Conservation (phyloP, 2,329 filamentous ascomycete genomes). For the Magnaporthales sp. region DNA sequence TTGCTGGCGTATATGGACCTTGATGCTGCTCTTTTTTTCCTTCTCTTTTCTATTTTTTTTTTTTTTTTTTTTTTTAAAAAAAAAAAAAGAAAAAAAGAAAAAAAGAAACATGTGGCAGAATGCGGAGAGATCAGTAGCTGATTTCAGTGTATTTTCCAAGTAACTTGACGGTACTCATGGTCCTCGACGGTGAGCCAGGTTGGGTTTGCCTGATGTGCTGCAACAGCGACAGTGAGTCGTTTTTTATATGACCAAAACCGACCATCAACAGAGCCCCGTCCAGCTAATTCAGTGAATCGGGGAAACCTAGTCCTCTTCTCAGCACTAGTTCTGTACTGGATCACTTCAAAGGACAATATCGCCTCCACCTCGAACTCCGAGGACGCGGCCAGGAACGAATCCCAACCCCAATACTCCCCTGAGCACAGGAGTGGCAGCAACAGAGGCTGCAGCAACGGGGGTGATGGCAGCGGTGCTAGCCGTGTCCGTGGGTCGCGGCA, state of each 20-base stretch:
- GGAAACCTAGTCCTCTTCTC: constrained; percentile 41
- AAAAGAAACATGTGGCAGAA: too few relatives aligned
- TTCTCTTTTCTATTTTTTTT: neutral
- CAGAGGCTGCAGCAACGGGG: neutral
- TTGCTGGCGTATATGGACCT: too few relatives aligned
- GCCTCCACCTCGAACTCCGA: neutral
- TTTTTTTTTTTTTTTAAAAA: neutral
- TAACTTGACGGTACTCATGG: constrained; percentile 50
- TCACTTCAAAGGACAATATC: constrained; percentile 30
- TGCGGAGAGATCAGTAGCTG: too few relatives aligned
- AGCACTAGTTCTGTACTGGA: constrained; percentile 39
- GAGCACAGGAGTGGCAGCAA: neutral
- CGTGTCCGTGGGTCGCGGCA: neutral
- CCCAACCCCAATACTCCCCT: neutral
- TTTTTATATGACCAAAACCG: too few relatives aligned
- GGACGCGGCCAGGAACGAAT: neutral
- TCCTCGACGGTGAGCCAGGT: constrained; percentile 47
- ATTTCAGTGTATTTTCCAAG: constrained; percentile 16
- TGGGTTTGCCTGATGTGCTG: constrained; percentile 61
- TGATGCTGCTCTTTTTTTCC: too few relatives aligned
- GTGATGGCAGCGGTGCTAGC: too few relatives aligned
- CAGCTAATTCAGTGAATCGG: too few relatives aligned
- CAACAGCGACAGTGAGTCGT: constrained; percentile 47
- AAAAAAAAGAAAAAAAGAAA: too few relatives aligned
- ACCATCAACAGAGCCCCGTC: too few relatives aligned